Evolutionary conservation across 495 filamentous ascomycete species (phyloP).

Genomic region (Aspergillus saccharolyticus): DNA sequence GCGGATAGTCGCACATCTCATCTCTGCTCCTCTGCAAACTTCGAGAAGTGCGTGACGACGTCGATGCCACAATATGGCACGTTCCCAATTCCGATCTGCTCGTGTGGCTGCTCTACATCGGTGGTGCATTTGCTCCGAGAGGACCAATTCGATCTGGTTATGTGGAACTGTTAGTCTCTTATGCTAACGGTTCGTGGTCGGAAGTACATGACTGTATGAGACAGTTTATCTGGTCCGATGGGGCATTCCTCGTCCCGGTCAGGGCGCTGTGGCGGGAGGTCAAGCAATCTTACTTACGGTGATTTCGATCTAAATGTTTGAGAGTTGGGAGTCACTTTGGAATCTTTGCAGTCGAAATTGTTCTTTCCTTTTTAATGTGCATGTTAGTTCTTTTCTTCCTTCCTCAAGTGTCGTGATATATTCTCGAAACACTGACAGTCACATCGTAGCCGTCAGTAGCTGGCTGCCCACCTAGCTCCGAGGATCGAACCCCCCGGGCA

Average conservation of each 20-base stretch:
- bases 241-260: conserved; percentile 26
- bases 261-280: conserved; percentile 29
- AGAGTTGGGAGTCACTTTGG: too few species aligned
- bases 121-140: conserved; percentile 33
- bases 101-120: conserved; percentile 34
- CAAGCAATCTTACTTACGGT: not conserved
- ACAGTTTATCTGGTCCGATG: conserved; percentile 39
- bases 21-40: conserved; percentile 28
- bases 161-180: conserved; percentile 21
- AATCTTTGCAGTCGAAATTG: too few species aligned
- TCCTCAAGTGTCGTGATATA: too few species aligned
- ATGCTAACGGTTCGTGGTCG: conserved; percentile 23
- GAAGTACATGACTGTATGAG: conserved; percentile 24
- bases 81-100: conserved; percentile 21
- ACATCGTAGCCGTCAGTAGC: too few species aligned
- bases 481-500: too few species aligned
- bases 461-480: too few species aligned
- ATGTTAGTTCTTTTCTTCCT: too few species aligned
- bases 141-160: conserved; percentile 30
- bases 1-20: conserved; percentile 24
- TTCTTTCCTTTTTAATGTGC: too few species aligned
- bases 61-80: conserved; percentile 20
- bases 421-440: too few species aligned
- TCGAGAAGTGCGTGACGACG: conserved; percentile 17
- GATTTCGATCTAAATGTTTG: too few species aligned